Percentiles rank a stretch among this genome's conserved stretches.
Conservation (phyloP, 108 stramenopile species). For the Conticribra guillardii region DNA sequence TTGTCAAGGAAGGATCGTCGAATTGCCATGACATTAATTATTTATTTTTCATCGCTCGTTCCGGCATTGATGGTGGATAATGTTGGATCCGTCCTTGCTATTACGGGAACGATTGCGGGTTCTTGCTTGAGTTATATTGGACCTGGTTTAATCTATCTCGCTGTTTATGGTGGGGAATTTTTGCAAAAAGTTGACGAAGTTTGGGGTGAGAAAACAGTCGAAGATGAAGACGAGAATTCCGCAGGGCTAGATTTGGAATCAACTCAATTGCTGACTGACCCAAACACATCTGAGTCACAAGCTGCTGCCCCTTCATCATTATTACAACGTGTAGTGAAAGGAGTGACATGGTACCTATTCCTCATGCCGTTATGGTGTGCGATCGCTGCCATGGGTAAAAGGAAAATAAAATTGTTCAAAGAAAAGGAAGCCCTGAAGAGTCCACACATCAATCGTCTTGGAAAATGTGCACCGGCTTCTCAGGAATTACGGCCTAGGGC, state of each 20-base stretch:
- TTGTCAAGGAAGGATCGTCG: conserved; percentile 77
- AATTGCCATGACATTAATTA: conserved; percentile 62
- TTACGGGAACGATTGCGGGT: conserved; percentile 73
- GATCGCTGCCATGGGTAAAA: conserved; percentile 64
- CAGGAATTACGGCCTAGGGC: conserved; percentile 8
- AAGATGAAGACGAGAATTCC: background rate
- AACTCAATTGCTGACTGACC: conserved; percentile 6
- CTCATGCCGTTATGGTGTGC: conserved; percentile 74
- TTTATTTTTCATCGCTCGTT: conserved; percentile 70
- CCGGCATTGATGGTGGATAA: conserved; percentile 68
- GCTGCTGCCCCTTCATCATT: background rate
- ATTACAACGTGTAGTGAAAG: conserved; percentile 24
- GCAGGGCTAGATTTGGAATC: conserved; percentile 16
- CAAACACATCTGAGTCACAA: background rate
- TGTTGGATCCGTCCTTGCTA: conserved; percentile 65
- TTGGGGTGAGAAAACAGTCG: conserved; percentile 51
- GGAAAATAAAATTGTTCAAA: conserved; percentile 50
- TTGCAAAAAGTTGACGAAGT: conserved; percentile 54
- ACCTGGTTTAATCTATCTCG: conserved; percentile 81
- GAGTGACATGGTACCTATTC: conserved; percentile 59
- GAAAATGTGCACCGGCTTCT: conserved; percentile 34
- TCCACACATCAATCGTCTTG: conserved; percentile 81
- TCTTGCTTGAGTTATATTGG: conserved; percentile 78
- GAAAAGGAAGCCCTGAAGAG: conserved; percentile 68
- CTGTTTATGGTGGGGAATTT: conserved; percentile 79